Evolutionary conservation across 1,284 basidiomycete genomes (phyloP), one percentile per base, ranked within the genome.

Genomic region (Leccinum subrobustum): DNA sequence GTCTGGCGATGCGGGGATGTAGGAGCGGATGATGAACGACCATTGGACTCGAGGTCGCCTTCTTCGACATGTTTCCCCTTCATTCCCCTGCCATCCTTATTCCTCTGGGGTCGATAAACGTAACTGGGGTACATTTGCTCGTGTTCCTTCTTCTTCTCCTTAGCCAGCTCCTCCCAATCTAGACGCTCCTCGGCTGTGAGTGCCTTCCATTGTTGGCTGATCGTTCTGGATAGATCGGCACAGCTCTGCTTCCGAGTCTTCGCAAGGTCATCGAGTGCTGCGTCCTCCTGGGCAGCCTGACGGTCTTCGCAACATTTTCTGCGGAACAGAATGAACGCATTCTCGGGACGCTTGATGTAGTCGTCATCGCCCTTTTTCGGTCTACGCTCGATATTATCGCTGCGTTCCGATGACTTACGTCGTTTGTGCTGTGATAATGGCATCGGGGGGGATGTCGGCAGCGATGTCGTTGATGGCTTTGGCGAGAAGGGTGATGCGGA

Each of bases 281-380:
- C 73, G 60, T 76, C 78, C 60, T 77, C 79, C 59, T 74, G 75
- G 33, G 75, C 76, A 18, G 69, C 65, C 71, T 87, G 84, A 44
- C 85, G 83, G 58, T 88, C 86, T 73, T 88, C 85, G 74, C 86
- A 88, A 75, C 86, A 88, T 67, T 87, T 84, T 65, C 88, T 82
- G 60, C 89, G 82, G 81, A 91, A 91, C 57, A 91, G 81, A 70
- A 91, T 91, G 79, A 90, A 91, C 23, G 89, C 88, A 69, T 91
- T 90, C 76, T 91, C 88, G 5, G 88, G 88, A 33, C 88, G 83
- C 73, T 91, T 91, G 77, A 90, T 84, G 70, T 91, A 91, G 73
- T 89, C 87, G 60, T 88, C 86, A 73, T 91, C 89, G 69, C 89
- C 88, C 76, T 86, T 88, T 76, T 83, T 88, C 4, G 88, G 88